These are phyloP conservation scores for Cantharellus anzutake DNA, from an alignment of 768 basidiomycete genomes.

Conservation along the genomic window DNA sequence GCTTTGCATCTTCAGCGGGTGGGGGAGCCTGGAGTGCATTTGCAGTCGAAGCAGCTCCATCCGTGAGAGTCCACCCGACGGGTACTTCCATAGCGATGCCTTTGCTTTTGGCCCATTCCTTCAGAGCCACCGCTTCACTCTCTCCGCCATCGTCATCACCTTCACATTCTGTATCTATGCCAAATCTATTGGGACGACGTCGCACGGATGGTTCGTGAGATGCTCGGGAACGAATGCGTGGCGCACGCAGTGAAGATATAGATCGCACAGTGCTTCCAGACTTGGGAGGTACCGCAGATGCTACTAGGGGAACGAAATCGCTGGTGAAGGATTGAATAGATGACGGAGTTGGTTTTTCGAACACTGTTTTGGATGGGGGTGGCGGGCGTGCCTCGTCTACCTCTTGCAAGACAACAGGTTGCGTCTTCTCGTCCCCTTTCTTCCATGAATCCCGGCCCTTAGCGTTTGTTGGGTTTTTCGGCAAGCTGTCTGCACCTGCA, in stretches of 20 bases:
- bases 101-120: neutral
- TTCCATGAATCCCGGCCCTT: too few relatives aligned
- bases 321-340: too few relatives aligned
- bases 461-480: too few relatives aligned
- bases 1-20: neutral
- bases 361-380: too few relatives aligned
- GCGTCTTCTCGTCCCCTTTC: too few relatives aligned
- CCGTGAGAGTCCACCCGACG: neutral
- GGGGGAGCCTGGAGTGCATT: neutral
- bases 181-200: neutral
- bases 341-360: too few relatives aligned
- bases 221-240: neutral
- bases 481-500: too few relatives aligned
- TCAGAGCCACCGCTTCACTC: neutral
- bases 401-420: too few relatives aligned
- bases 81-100: neutral
- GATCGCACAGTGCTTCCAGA: neutral
- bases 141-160: neutral
- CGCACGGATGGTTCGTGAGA: neutral
- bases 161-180: constrained; percentile 1
- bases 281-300: neutral
- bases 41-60: neutral
- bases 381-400: too few relatives aligned
- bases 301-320: too few relatives aligned
- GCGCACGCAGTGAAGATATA: neutral